Evolutionary conservation across 192 early-diverging fungal genomes (phyloP).

Genomic region (Linnemannia hyalina): DNA sequence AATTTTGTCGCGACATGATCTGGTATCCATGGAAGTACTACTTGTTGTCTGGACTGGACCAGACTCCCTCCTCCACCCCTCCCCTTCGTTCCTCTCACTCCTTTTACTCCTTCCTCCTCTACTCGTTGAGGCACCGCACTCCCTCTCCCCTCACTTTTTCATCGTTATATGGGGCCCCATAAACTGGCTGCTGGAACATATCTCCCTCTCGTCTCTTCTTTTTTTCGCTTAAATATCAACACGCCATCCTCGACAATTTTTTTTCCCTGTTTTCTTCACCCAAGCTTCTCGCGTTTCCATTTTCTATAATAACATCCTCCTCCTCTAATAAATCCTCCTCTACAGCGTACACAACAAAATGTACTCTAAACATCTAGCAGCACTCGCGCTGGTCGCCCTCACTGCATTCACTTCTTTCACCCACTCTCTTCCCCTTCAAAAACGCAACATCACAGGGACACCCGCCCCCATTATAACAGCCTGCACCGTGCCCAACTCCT

Average conservation of each 20-base stretch:
- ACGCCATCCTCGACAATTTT: background rate
- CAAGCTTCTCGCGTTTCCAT: background rate
- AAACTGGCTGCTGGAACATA: background rate
- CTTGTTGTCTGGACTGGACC: background rate
- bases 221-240: background rate
- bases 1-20: background rate
- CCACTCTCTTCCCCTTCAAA: conserved; percentile 1
- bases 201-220: background rate
- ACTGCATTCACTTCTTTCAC: background rate
- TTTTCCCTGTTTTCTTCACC: background rate
- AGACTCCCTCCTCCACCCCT: background rate
- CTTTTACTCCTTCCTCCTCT: background rate
- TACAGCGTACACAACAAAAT: background rate
- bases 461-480: conserved; percentile 21
- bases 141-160: background rate
- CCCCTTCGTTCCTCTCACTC: background rate
- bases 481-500: conserved; percentile 57
- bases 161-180: background rate
- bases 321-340: background rate
- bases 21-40: background rate
- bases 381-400: conserved; percentile 1
- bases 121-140: background rate
- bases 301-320: background rate
- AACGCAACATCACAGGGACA: background rate
- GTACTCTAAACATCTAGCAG: background rate